A percentile compares a stretch with the other conserved stretches of the same genome.
Evolutionary conservation across 208 protist species (phyloP).

Genomic region (Willaertia magna): DNA sequence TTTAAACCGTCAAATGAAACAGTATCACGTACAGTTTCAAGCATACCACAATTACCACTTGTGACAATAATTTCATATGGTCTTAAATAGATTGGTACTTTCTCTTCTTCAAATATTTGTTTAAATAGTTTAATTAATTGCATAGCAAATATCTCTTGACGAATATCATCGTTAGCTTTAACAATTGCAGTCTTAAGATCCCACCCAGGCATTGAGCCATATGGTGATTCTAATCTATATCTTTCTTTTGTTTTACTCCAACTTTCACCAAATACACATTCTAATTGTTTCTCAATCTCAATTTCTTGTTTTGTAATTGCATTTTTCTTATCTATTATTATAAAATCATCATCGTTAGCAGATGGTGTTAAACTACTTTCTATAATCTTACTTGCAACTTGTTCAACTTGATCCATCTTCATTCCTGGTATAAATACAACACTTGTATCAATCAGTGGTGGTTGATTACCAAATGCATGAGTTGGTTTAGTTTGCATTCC

Average conservation of each 20-base stretch:
- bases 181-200: constrained; percentile 61
- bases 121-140: constrained; percentile 68
- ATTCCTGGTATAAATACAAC: background rate
- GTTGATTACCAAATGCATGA: no score
- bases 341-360: background rate
- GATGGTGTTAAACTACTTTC: background rate
- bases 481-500: no score
- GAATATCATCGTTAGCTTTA: constrained; percentile 73
- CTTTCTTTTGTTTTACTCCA: background rate
- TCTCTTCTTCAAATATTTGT: constrained; percentile 62
- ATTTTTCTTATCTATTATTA: background rate
- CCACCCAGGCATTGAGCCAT: constrained; percentile 31
- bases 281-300: background rate
- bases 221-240: background rate
- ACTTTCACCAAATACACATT: background rate
- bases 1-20: constrained; percentile 74
- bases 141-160: constrained; percentile 76
- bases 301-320: background rate
- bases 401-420: background rate
- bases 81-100: constrained; percentile 51
- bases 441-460: background rate
- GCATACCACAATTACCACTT: constrained; percentile 51
- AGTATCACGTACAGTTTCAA: constrained; percentile 68
- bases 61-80: constrained; percentile 65
- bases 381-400: background rate